Evolutionary conservation across 2,329 filamentous ascomycete species (phyloP).

Genomic region (Monosporascus cannonballus): DNA sequence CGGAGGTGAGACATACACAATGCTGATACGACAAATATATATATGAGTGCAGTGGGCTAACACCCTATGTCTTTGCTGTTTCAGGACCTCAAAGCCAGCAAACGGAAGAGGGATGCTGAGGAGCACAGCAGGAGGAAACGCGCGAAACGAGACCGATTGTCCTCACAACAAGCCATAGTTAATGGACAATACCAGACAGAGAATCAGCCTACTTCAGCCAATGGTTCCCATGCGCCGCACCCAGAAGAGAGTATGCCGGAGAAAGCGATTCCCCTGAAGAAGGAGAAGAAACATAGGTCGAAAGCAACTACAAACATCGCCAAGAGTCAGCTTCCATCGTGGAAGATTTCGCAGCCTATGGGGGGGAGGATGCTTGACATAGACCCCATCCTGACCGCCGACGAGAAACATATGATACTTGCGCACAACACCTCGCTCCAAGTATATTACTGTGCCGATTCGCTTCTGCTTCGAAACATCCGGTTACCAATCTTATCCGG

Average conservation of each 20-base stretch:
- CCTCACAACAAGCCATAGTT: constrained; percentile 7
- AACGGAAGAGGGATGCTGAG: constrained; percentile 40
- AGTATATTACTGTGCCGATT: constrained; percentile 75
- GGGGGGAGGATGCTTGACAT: constrained; percentile 60
- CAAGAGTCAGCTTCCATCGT: constrained; percentile 22
- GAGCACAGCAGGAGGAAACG: constrained; percentile 37
- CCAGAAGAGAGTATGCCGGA: not conserved
- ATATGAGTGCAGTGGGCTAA: no score
- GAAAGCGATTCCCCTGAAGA: constrained; percentile 1
- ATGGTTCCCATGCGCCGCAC: constrained; percentile 4
- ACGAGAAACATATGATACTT: constrained; percentile 66
- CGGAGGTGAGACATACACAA: constrained; percentile 17
- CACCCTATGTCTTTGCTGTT: constrained; percentile 1
- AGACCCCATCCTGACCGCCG: constrained; percentile 54
- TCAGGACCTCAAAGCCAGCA: constrained; percentile 34
- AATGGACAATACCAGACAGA: constrained; percentile 6
- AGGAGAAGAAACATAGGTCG: constrained; percentile 9
- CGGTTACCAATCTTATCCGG: constrained; percentile 35
- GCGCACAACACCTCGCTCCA: constrained; percentile 70
- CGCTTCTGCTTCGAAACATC: constrained; percentile 71
- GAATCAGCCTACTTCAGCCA: constrained; percentile 5
- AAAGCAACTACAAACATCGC: not conserved
- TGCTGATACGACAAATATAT: constrained; percentile 4
- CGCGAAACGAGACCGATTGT: constrained; percentile 27
- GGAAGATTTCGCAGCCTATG: constrained; percentile 59